Conservation (phyloP, 768 basidiomycete genomes). For the Pleurotus djamor region DNA sequence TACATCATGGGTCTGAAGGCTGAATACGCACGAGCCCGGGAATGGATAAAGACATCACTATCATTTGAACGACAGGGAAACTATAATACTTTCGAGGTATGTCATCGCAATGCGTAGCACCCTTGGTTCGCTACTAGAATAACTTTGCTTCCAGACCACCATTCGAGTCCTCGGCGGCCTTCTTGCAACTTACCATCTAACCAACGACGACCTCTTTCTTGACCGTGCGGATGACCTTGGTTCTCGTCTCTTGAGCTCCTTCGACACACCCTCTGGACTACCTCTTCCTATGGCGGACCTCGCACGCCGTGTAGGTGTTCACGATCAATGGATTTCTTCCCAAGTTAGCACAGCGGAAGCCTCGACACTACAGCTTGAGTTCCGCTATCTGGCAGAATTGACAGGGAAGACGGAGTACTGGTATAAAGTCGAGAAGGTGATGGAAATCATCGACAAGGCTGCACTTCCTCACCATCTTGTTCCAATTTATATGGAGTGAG, state of each 20-base stretch:
- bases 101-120: constrained; percentile 14
- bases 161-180: constrained; percentile 92
- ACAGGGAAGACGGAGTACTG: constrained; percentile 81
- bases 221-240: constrained; percentile 80
- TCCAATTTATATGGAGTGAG: constrained; percentile 70
- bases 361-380: constrained; percentile 85
- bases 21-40: constrained; percentile 74
- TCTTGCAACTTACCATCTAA: constrained; percentile 81
- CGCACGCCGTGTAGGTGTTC: constrained; percentile 52
- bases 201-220: constrained; percentile 64
- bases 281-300: constrained; percentile 82
- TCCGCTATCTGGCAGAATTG: constrained; percentile 81
- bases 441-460: constrained; percentile 53
- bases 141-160: constrained; percentile 61
- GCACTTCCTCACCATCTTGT: constrained; percentile 56
- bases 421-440: constrained; percentile 77
- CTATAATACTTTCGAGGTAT: constrained; percentile 90
- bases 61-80: constrained; percentile 76
- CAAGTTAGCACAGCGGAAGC: constrained; percentile 85
- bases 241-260: constrained; percentile 80
- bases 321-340: constrained; percentile 55
- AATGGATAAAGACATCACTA: constrained; percentile 72
- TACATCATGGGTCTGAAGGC: constrained; percentile 79
- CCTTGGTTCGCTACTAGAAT: not conserved
- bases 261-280: constrained; percentile 79